Conservation (phyloP, 495 filamentous ascomycete genomes). For the Penicillium arizonense region DNA sequence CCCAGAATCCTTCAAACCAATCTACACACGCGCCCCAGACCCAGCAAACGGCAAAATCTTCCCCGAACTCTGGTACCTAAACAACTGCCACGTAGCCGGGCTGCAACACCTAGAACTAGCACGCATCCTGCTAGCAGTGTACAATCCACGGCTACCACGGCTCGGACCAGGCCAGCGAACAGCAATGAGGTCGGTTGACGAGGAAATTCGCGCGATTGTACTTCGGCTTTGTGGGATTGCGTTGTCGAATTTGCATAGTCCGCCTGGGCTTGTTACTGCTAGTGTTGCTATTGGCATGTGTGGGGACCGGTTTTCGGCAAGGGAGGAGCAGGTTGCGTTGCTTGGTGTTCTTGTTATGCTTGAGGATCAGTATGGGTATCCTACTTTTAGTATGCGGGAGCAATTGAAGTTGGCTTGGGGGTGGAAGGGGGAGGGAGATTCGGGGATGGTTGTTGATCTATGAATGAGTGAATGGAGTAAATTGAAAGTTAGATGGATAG, state of each 20-base stretch:
- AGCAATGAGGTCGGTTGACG: slow-evolving; percentile 15
- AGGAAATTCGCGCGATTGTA: slow-evolving; percentile 23
- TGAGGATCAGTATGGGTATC: neutral
- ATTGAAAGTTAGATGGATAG: too few species aligned
- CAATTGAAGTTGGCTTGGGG: neutral
- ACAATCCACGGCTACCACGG: slow-evolving; percentile 36
- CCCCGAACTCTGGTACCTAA: slow-evolving; percentile 39
- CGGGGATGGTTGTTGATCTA: too few species aligned
- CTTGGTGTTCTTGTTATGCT: slow-evolving; percentile 8
- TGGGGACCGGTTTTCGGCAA: slow-evolving; percentile 27
- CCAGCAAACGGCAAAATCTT: slow-evolving; percentile 24
- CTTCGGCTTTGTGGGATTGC: slow-evolving; percentile 29
- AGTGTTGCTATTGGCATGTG: slow-evolving; percentile 30
- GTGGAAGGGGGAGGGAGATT: neutral
- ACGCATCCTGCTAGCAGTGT: slow-evolving; percentile 37
- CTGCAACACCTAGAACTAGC: slow-evolving; percentile 37
- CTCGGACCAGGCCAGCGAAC: slow-evolving; percentile 27
- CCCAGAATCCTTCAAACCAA: slow-evolving; percentile 22
- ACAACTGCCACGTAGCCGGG: slow-evolving; percentile 35
- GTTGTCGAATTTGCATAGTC: slow-evolving; percentile 25
- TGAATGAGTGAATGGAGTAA: too few species aligned
- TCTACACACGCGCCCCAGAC: slow-evolving; percentile 22
- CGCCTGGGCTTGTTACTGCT: slow-evolving; percentile 26
- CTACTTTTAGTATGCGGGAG: neutral
- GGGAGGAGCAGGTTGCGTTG: slow-evolving; percentile 24